phyloP scores from a whole-genome alignment of 75 land plant genomes.

The Pinus tabuliformis region DNA sequence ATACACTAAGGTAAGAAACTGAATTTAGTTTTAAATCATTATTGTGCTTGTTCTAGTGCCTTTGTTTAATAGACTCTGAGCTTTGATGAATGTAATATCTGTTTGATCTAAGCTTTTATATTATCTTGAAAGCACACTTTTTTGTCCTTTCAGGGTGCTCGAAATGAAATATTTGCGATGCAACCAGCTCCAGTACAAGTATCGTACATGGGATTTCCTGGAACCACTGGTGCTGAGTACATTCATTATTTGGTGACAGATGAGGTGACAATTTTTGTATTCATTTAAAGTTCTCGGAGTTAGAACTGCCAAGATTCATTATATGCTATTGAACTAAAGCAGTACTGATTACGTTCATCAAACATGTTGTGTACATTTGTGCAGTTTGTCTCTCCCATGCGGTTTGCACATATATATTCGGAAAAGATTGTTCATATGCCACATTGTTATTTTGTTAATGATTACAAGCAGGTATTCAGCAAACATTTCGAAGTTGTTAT shows the following conservation, averaged over 20 bases:
- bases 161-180: slow-evolving; percentile 99
- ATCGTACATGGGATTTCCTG: slow-evolving; percentile 99
- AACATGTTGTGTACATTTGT: background rate
- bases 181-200: slow-evolving; percentile 98
- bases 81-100: background rate
- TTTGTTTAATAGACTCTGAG: background rate
- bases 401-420: slow-evolving; percentile 84
- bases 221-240: slow-evolving; percentile 94
- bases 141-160: slow-evolving; percentile 69
- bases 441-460: slow-evolving; percentile 99
- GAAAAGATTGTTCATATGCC: slow-evolving; percentile 97
- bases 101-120: background rate
- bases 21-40: background rate
- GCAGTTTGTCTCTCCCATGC: slow-evolving; percentile 93
- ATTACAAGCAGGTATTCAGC: slow-evolving; percentile 85
- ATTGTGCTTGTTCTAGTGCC: background rate
- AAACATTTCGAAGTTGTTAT: too few relatives aligned
- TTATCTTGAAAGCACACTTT: background rate
- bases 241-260: slow-evolving; percentile 97
- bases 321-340: background rate
- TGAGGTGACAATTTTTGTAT: slow-evolving; percentile 58
- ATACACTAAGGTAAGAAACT: slow-evolving; percentile 80
- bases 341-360: background rate
- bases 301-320: background rate
- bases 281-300: background rate